Conservation (phyloP, 2,329 filamentous ascomycete species). For the Delphinella strobiligena region DNA sequence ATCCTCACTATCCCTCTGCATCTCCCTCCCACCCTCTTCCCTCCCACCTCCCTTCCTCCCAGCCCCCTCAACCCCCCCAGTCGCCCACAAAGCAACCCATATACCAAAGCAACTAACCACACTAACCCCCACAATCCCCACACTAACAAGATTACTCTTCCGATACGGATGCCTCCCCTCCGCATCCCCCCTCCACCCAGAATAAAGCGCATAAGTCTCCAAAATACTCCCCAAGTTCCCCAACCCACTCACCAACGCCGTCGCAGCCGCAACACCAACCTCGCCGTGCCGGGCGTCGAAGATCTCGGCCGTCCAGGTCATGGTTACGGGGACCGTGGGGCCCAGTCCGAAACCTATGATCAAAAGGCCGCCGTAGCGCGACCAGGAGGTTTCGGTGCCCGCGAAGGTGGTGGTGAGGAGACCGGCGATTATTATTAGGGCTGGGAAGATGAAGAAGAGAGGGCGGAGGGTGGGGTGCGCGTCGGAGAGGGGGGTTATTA, state of each 20-base stretch:
- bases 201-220: conserved; percentile 82
- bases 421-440: conserved; percentile 68
- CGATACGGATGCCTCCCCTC: conserved; percentile 52
- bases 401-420: conserved; percentile 73
- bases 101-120: conserved; percentile 53
- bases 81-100: conserved; percentile 50
- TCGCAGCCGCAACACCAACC: conserved; percentile 77
- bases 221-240: conserved; percentile 78
- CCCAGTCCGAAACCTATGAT: conserved; percentile 85
- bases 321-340: conserved; percentile 82
- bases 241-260: conserved; percentile 73
- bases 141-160: conserved; percentile 77
- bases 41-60: conserved; percentile 27
- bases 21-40: conserved; percentile 23
- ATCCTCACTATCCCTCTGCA: conserved; percentile 15
- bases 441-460: conserved; percentile 67
- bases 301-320: conserved; percentile 86
- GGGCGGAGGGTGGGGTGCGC: conserved; percentile 72
- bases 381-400: conserved; percentile 55
- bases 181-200: conserved; percentile 70
- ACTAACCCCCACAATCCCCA: conserved; percentile 69
- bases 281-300: conserved; percentile 85
- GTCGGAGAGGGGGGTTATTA: conserved; percentile 76
- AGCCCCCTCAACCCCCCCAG: conserved; percentile 21
- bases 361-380: conserved; percentile 76